Percentiles rank a stretch among this genome's conserved stretches.
These are phyloP conservation scores for Prunus davidiana DNA, from an alignment of 306 rosid species.

Conservation along the genomic window DNA sequence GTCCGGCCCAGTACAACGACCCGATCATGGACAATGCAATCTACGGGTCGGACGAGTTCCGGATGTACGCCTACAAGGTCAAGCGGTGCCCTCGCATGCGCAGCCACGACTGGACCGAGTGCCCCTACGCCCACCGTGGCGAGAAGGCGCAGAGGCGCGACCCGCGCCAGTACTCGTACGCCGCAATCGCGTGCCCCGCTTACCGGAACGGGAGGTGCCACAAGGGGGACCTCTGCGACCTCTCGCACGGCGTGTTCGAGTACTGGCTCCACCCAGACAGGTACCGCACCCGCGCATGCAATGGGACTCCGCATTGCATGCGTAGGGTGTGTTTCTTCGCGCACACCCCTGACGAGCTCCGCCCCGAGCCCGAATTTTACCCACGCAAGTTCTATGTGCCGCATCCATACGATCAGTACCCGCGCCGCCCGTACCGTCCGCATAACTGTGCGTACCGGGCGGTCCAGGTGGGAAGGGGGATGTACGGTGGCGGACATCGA, in stretches of 20 bases:
- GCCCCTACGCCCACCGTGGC: slow-evolving; percentile 58
- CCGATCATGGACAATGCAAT: slow-evolving; percentile 9
- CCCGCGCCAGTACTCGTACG: slow-evolving; percentile 32
- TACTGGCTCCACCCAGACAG: slow-evolving; percentile 51
- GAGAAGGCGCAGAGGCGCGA: slow-evolving; percentile 58
- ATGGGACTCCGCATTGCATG: slow-evolving; percentile 10
- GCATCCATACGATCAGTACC: not conserved
- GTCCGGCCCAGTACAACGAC: slow-evolving; percentile 7
- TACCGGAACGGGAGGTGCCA: slow-evolving; percentile 39
- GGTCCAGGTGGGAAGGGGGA: not conserved
- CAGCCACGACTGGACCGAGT: slow-evolving; percentile 57
- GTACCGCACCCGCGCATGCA: not conserved
- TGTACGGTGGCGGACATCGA: not conserved
- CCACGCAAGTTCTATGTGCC: not conserved
- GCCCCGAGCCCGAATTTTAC: slow-evolving; percentile 21
- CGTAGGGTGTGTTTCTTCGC: slow-evolving; percentile 59
- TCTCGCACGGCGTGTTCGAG: slow-evolving; percentile 59
- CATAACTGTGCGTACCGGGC: not conserved
- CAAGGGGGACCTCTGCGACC: slow-evolving; percentile 40
- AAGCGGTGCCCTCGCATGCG: slow-evolving; percentile 42
- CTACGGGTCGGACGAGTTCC: slow-evolving; percentile 48
- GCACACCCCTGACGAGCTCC: slow-evolving; percentile 40
- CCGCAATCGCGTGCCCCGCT: slow-evolving; percentile 38
- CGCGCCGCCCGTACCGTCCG: not conserved
- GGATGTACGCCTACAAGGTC: slow-evolving; percentile 51